These are phyloP conservation scores for Terfezia claveryi DNA, from an alignment of 495 filamentous ascomycete species.

Conservation along the genomic window DNA sequence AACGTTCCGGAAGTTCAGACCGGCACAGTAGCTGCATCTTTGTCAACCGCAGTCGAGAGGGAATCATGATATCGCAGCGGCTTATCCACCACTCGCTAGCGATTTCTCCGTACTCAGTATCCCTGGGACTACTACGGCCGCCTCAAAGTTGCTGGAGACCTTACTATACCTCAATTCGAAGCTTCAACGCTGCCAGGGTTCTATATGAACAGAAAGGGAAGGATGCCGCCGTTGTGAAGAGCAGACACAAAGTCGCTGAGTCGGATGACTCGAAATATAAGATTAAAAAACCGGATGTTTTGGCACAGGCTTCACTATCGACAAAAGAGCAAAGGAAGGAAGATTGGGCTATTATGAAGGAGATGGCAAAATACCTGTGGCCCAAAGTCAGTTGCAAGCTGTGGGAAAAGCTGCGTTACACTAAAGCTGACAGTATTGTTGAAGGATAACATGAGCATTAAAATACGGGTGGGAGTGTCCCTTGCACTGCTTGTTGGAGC, in stretches of 20 bases:
- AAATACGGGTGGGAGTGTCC: conserved; percentile 60
- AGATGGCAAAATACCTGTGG: conserved; percentile 95
- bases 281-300: neutral
- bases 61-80: neutral
- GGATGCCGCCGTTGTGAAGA: neutral
- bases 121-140: neutral
- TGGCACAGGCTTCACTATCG: conserved; percentile 2
- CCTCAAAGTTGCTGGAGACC: neutral
- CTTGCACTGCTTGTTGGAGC: conserved; percentile 65
- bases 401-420: neutral
- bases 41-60: no score
- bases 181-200: neutral
- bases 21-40: no score
- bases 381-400: conserved; percentile 39
- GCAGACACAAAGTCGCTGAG: neutral
- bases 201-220: neutral
- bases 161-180: neutral
- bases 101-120: neutral
- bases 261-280: neutral
- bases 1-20: no score
- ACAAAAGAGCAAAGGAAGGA: conserved; percentile 82
- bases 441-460: conserved; percentile 54
- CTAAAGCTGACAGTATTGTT: conserved; percentile 5
- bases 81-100: neutral
- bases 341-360: conserved; percentile 95